These are phyloP conservation scores for Clonostachys byssicola DNA, from an alignment of 2,329 filamentous ascomycete genomes.

Conservation along the genomic window DNA sequence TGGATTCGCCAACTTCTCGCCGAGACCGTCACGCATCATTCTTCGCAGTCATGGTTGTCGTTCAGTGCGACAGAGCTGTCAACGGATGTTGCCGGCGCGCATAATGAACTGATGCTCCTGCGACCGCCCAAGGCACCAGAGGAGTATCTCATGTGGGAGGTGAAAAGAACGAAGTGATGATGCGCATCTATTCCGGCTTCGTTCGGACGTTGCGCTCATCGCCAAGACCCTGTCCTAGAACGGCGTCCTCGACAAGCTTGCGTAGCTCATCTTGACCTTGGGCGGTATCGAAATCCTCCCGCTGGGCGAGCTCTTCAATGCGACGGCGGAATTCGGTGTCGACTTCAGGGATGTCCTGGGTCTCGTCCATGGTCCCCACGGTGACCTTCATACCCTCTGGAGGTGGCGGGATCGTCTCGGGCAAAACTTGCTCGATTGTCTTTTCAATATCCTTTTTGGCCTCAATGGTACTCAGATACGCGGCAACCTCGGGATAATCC, in stretches of 20 bases:
- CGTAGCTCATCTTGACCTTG: conserved; percentile 77
- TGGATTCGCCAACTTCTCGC: conserved; percentile 48
- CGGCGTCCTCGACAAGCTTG: conserved; percentile 74
- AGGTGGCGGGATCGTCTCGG: conserved; percentile 51
- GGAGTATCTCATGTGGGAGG: conserved; percentile 60
- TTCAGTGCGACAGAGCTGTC: conserved; percentile 48
- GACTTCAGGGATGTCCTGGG: conserved; percentile 56
- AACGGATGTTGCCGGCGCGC: conserved; percentile 33
- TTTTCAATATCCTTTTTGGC: conserved; percentile 18
- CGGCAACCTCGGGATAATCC: conserved; percentile 71
- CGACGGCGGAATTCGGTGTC: conserved; percentile 80
- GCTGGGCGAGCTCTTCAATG: conserved; percentile 83
- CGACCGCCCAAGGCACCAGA: conserved; percentile 41
- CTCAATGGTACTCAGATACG: conserved; percentile 54
- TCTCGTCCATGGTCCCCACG: conserved; percentile 68
- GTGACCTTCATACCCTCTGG: conserved; percentile 77
- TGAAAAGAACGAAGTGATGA: conserved; percentile 36
- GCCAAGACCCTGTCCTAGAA: conserved; percentile 61
- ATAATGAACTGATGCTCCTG: conserved; percentile 48
- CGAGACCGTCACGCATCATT: conserved; percentile 34
- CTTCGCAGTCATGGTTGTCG: conserved; percentile 49
- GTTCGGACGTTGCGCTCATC: conserved; percentile 62
- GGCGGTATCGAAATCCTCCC: conserved; percentile 78
- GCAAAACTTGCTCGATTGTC: conserved; percentile 15
- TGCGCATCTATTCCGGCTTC: conserved; percentile 43